These are phyloP conservation scores for Pascua sp. DNA, from an alignment of 1,284 basidiomycete genomes.

Conservation along the genomic window DNA sequence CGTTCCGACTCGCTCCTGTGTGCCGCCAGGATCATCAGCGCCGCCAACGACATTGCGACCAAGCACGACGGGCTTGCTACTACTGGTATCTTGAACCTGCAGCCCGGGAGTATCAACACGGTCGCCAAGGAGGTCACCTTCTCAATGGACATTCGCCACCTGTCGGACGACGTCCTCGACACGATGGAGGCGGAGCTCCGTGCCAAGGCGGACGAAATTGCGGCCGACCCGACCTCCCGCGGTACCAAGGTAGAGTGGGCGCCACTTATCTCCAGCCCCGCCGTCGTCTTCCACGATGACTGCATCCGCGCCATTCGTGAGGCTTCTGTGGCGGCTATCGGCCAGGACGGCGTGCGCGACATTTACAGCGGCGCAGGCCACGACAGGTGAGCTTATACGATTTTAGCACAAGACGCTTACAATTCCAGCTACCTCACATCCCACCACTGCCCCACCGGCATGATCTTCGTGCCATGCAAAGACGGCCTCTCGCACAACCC, in stretches of 20 bases:
- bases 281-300: constrained; percentile 10
- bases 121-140: constrained; percentile 20
- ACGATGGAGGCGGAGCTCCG: constrained; percentile 20
- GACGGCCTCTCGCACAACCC: constrained; percentile 34
- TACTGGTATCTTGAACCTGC: constrained; percentile 16
- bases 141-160: constrained; percentile 26
- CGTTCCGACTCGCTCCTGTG: constrained; percentile 24
- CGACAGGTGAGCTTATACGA: constrained; percentile 16
- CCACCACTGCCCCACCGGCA: constrained; percentile 24
- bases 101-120: constrained; percentile 22
- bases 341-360: constrained; percentile 9
- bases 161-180: constrained; percentile 15
- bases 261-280: constrained; percentile 11
- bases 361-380: constrained; percentile 25
- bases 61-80: constrained; percentile 19
- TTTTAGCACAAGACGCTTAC: too few species aligned
- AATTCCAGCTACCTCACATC: constrained; percentile 7
- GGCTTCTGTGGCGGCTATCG: constrained; percentile 5
- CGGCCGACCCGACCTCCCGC: not conserved
- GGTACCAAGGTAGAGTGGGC: constrained; percentile 10
- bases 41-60: constrained; percentile 18
- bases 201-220: constrained; percentile 9
- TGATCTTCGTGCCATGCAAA: constrained; percentile 35
- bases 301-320: constrained; percentile 9
- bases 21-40: constrained; percentile 12